Evolutionary conservation across 352 stramenopile species (phyloP).

Genomic region (Pythium apleroticum): DNA sequence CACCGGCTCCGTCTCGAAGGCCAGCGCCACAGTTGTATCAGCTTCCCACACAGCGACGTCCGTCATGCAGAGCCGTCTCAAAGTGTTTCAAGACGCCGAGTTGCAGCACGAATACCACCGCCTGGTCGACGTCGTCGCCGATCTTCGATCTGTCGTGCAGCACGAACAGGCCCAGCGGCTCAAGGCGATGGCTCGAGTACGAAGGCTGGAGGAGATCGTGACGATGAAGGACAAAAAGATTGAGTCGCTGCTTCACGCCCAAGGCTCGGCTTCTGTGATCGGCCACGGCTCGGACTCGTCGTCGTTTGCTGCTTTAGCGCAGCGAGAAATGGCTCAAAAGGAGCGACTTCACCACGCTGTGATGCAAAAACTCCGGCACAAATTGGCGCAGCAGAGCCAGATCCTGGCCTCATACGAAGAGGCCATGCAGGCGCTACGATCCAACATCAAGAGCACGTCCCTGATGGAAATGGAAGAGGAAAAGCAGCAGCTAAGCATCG

Average conservation of each 20-base stretch:
- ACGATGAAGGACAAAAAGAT: slow-evolving; percentile 73
- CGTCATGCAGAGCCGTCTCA: slow-evolving; percentile 37
- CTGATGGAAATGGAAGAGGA: slow-evolving; percentile 67
- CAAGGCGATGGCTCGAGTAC: slow-evolving; percentile 48
- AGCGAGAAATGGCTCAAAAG: slow-evolving; percentile 44
- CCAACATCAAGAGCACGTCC: slow-evolving; percentile 46
- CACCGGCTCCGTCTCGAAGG: slow-evolving; percentile 16
- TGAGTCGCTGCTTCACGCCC: slow-evolving; percentile 49
- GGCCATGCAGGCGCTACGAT: slow-evolving; percentile 53
- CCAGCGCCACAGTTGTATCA: neutral
- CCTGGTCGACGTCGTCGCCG: slow-evolving; percentile 49
- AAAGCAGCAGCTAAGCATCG: slow-evolving; percentile 44
- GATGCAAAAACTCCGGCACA: slow-evolving; percentile 52
- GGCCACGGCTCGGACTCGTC: slow-evolving; percentile 12
- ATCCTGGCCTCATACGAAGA: slow-evolving; percentile 57
- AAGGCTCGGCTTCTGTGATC: slow-evolving; percentile 22
- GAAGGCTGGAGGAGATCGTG: slow-evolving; percentile 62
- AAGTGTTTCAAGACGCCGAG: slow-evolving; percentile 53
- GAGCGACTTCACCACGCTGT: slow-evolving; percentile 50
- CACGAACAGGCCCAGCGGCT: slow-evolving; percentile 51
- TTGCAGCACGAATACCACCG: slow-evolving; percentile 65
- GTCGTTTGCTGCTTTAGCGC: neutral
- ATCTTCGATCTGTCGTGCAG: slow-evolving; percentile 47
- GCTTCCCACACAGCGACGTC: slow-evolving; percentile 27
- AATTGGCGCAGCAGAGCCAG: slow-evolving; percentile 54